phyloP scores from a whole-genome alignment of 805 yeast species.

The Metschnikowia drakensbergensis region DNA sequence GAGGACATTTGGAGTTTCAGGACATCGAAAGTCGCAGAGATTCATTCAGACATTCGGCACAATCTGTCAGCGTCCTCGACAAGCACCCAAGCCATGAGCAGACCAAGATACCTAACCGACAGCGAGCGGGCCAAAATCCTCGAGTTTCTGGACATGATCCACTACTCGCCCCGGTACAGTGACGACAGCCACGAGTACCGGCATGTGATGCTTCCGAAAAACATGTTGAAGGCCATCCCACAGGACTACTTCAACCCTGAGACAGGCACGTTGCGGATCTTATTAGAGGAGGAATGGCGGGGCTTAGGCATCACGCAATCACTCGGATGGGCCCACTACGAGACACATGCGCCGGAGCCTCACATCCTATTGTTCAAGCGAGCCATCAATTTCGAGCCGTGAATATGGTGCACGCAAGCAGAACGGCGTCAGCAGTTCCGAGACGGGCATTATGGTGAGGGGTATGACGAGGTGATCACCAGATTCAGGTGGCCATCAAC shows the following conservation, averaged over 20 bases:
- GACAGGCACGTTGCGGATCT: constrained; percentile 87
- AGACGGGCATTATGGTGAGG: too few relatives aligned
- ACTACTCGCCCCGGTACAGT: constrained; percentile 88
- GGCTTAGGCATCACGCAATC: constrained; percentile 97
- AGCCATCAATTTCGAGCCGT: constrained; percentile 52
- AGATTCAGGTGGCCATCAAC: too few relatives aligned
- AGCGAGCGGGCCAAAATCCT: constrained; percentile 80
- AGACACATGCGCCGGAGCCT: constrained; percentile 97
- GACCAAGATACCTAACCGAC: constrained; percentile 73
- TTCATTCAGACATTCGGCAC: too few relatives aligned
- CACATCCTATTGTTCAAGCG: constrained; percentile 83
- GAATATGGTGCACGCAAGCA: constrained; percentile 2
- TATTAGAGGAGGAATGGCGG: constrained; percentile 97
- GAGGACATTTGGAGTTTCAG: neutral
- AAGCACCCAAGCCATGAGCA: constrained; percentile 24
- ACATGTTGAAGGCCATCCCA: constrained; percentile 91
- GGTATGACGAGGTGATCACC: too few relatives aligned
- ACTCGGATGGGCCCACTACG: constrained; percentile 96
- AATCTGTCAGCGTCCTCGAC: too few relatives aligned
- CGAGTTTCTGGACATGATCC: constrained; percentile 91
- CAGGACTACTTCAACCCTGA: constrained; percentile 90
- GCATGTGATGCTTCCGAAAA: constrained; percentile 95
- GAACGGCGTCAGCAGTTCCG: too few relatives aligned
- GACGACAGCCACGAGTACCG: constrained; percentile 92
- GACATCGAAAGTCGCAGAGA: too few relatives aligned